Conservation (phyloP, 768 basidiomycete genomes). For the Trametes meyenii region DNA sequence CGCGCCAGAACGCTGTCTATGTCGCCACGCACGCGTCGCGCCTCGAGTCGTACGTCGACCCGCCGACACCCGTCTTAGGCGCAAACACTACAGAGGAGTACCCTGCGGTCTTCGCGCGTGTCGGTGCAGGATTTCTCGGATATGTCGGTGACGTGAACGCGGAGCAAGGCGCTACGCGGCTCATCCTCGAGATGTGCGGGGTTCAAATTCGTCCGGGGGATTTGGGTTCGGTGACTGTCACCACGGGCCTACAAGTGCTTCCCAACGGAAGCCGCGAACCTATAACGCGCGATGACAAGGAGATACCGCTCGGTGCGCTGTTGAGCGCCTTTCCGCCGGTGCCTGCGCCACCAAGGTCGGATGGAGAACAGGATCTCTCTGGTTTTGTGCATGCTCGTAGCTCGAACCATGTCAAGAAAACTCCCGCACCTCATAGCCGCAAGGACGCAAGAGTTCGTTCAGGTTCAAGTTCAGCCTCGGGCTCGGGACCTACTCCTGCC, state of each 20-base stretch:
- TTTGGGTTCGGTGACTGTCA: slow-evolving; percentile 4
- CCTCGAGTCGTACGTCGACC: slow-evolving; percentile 30
- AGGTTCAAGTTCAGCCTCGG: background rate
- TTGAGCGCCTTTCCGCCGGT: no score
- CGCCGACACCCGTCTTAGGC: slow-evolving; percentile 5
- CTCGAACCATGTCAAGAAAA: no score
- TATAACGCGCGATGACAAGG: background rate
- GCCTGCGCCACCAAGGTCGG: no score
- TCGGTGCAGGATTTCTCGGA: slow-evolving; percentile 37
- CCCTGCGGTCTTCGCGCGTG: slow-evolving; percentile 25
- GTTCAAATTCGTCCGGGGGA: slow-evolving; percentile 16
- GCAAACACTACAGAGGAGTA: slow-evolving; percentile 28
- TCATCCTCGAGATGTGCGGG: slow-evolving; percentile 24
- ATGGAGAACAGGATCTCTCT: no score
- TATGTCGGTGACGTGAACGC: slow-evolving; percentile 41
- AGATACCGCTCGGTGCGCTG: background rate
- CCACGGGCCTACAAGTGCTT: background rate
- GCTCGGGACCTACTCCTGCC: background rate
- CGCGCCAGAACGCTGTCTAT: slow-evolving; percentile 39
- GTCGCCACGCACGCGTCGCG: slow-evolving; percentile 20
- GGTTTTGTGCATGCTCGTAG: no score
- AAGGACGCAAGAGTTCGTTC: no score
- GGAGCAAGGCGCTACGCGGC: slow-evolving; percentile 27
- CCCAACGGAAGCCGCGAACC: background rate
- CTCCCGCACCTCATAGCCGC: no score